Conservation (phyloP, 495 filamentous ascomycete species). For the Xylaria telfairii region DNA sequence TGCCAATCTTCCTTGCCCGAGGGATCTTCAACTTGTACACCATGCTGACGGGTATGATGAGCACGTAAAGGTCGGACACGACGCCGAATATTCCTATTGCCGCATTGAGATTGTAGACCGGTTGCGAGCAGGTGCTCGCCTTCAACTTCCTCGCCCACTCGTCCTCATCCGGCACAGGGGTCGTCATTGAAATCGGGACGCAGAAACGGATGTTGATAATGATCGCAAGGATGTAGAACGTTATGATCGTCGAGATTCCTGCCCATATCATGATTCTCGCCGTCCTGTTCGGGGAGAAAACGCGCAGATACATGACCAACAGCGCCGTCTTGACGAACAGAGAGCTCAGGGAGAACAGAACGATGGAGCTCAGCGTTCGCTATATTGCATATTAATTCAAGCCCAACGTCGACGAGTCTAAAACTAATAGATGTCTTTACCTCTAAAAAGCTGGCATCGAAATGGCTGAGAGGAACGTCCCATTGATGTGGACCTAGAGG, state of each 20-base stretch:
- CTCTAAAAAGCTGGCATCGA: constrained; percentile 15
- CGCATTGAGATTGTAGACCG: constrained; percentile 24
- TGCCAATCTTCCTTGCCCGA: constrained; percentile 18
- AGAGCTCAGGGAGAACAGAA: constrained; percentile 22
- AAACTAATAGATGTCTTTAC: not conserved
- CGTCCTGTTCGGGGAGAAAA: constrained; percentile 20
- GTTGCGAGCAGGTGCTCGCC: constrained; percentile 24
- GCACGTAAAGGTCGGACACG: constrained; percentile 30
- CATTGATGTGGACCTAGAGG: constrained; percentile 30
- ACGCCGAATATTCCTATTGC: constrained; percentile 23
- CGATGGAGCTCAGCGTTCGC: constrained; percentile 18
- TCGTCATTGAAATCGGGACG: constrained; percentile 15
- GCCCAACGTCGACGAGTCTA: not conserved
- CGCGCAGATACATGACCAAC: constrained; percentile 27
- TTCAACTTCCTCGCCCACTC: constrained; percentile 19
- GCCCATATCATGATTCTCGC: constrained; percentile 27
- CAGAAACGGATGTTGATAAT: constrained; percentile 20
- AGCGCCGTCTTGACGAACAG: constrained; percentile 30
- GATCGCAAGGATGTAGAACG: constrained; percentile 21
- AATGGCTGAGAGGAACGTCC: constrained; percentile 24
- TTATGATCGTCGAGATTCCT: constrained; percentile 17
- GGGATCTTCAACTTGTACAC: constrained; percentile 18
- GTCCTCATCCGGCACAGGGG: not conserved
- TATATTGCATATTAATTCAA: not conserved
- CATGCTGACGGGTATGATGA: constrained; percentile 28